Base-by-base conservation (phyloP, 768 basidiomycete genomes). In the Xerocomellus chrysenteron region DNA sequence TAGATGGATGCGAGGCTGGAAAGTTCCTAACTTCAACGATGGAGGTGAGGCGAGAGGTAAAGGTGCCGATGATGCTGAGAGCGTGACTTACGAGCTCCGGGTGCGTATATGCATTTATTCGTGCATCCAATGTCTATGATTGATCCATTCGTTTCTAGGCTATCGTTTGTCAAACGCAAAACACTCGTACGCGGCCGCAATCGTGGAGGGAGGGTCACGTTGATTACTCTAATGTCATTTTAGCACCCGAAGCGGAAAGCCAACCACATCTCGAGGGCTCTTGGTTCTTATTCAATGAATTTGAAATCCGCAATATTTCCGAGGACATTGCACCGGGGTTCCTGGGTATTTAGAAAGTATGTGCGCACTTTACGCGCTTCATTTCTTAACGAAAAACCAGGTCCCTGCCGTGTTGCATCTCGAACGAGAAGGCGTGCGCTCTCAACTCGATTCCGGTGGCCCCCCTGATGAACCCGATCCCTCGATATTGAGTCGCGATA, bases 211-310 rank as follows among this genome's bases (percentile, higher is more conserved):
- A 87, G 62, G 57, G 56, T 44, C 48, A 8, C 28, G 1, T 5
- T 13, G 26, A 3, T 30, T 5, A 21, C 5, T 45, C 41, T 47
- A 14, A 56, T 52, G 42, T 50, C 41, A 33, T 28, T 30, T 5
- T 59, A 92, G 91, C 94, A 39, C 90, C 90, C 0, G 84, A 87
- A 54, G 82, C 82, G 1, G 85, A 87, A 65, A 70, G 66, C 9
- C 72, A 28, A 28, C 26, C 26, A 28, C 1, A 76, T 50, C 61
- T 61, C 19, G 64, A 61, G 21, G 85, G 83, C 52, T 82, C 85
- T 2, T 99, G 97, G 97, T 88, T 88, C 65, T 72, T 98, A 52
- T 98, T 98, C 84, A 99, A 99, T 67, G 97, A 99, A 67, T 99
- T 99, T 66, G 80, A 86, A 2, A 96, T 99, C 12, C 79, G 79